Conservation (phyloP, 1,139 yeast genomes). For the Pichia sp. region DNA sequence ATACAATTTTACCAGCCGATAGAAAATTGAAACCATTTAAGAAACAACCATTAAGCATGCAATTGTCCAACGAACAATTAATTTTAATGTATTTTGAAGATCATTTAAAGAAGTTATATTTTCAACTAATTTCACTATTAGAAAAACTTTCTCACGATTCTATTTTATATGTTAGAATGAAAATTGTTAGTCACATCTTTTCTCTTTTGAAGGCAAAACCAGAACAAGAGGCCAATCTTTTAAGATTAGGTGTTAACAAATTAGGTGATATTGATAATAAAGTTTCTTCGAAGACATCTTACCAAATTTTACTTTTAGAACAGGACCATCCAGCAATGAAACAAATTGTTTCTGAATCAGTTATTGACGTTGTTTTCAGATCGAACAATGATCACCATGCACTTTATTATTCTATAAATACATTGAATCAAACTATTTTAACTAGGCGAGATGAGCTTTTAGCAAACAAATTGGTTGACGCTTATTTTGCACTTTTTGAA, state of each 20-base stretch:
- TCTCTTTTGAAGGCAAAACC: conserved; percentile 82
- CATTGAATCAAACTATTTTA: conserved; percentile 88
- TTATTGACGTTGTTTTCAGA: conserved; percentile 75
- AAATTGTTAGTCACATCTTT: conserved; percentile 67
- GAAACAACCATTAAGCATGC: conserved; percentile 57
- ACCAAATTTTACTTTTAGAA: conserved; percentile 69
- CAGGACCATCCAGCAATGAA: conserved; percentile 98
- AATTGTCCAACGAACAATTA: conserved; percentile 47
- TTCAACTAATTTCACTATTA: conserved; percentile 61
- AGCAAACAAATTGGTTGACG: conserved; percentile 76
- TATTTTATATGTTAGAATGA: conserved; percentile 83
- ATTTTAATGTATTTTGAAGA: conserved; percentile 86
- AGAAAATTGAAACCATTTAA: conserved; percentile 77
- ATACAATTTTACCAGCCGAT: conserved; percentile 69
- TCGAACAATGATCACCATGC: conserved; percentile 78
- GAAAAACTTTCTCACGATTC: conserved; percentile 84
- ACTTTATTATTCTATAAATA: conserved; percentile 78
- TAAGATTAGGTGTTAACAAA: conserved; percentile 86
- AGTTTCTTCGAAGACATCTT: conserved; percentile 86
- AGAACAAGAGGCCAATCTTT: conserved; percentile 90
- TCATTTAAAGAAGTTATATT: conserved; percentile 69
- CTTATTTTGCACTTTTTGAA: conserved; percentile 83
- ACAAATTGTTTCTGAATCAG: conserved; percentile 65
- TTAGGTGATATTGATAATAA: conserved; percentile 89
- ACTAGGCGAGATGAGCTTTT: conserved; percentile 68